Conservation (phyloP, 345 rosid species). For the Gossypium bickii region DNA sequence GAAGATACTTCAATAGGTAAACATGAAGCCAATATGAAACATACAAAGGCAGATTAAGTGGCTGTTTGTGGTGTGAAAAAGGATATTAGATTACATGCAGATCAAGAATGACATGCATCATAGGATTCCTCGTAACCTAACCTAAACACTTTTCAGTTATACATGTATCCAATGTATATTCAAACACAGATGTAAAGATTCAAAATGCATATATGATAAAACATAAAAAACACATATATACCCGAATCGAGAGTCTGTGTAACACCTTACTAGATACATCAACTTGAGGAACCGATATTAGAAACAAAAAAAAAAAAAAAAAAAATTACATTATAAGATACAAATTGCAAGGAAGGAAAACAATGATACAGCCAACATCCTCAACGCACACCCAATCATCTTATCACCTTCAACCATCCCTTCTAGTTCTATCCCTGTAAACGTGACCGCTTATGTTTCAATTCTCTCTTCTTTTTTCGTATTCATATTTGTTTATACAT, state of each 20-base stretch:
- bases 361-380: not conserved
- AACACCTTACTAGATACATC: not conserved
- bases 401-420: not conserved
- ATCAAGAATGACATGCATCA: not conserved
- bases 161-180: no score
- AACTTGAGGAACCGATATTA: conserved; percentile 6
- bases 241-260: no score
- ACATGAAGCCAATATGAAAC: no score
- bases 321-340: conserved; percentile 13
- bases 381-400: not conserved
- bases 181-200: no score
- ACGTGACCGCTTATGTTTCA: not conserved
- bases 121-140: no score
- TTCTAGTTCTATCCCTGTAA: not conserved
- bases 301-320: not conserved
- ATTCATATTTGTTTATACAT: not conserved
- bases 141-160: no score
- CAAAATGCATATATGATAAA: no score
- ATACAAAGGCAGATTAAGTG: not conserved
- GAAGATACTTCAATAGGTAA: no score
- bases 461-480: not conserved
- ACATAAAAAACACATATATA: no score
- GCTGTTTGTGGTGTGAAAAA: not conserved
- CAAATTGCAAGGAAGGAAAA: conserved; percentile 2
- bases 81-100: not conserved